Conservation (phyloP, 176 grass and related monocot genomes). For the Luzula sylvatica region DNA sequence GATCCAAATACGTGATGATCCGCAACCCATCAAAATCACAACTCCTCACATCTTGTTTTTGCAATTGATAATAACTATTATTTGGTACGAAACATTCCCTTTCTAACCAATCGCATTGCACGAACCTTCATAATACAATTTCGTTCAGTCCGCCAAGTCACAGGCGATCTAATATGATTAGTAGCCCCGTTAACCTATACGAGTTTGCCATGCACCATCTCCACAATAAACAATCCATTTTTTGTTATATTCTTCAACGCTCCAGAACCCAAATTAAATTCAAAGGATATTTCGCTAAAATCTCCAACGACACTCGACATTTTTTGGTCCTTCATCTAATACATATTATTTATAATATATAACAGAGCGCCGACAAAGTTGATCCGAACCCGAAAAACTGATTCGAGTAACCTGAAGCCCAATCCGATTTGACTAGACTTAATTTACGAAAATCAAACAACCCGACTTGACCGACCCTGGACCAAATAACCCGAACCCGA, state of each 20-base stretch:
- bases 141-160: constrained; percentile 70
- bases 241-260: constrained; percentile 62
- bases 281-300: constrained; percentile 80
- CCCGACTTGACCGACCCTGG: too few relatives aligned
- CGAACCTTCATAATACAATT: constrained; percentile 57
- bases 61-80: constrained; percentile 92
- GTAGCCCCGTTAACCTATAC: constrained; percentile 22
- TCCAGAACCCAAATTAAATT: constrained; percentile 59
- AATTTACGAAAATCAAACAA: too few relatives aligned
- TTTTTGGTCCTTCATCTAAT: constrained; percentile 86
- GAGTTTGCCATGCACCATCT: constrained; percentile 76
- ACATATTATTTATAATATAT: too few relatives aligned
- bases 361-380: too few relatives aligned
- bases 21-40: constrained; percentile 71
- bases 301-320: constrained; percentile 59
- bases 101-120: constrained; percentile 83
- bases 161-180: constrained; percentile 81
- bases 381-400: too few relatives aligned
- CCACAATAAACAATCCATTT: constrained; percentile 67
- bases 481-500: too few relatives aligned
- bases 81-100: constrained; percentile 74
- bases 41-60: constrained; percentile 74
- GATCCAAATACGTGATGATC: constrained; percentile 82
- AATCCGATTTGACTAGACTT: too few relatives aligned
- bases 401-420: too few relatives aligned